A percentile compares a stretch with the other conserved stretches of the same genome.
Evolutionary conservation across 164 flowering plant genomes (phyloP).

Genomic region (Piper longum): DNA sequence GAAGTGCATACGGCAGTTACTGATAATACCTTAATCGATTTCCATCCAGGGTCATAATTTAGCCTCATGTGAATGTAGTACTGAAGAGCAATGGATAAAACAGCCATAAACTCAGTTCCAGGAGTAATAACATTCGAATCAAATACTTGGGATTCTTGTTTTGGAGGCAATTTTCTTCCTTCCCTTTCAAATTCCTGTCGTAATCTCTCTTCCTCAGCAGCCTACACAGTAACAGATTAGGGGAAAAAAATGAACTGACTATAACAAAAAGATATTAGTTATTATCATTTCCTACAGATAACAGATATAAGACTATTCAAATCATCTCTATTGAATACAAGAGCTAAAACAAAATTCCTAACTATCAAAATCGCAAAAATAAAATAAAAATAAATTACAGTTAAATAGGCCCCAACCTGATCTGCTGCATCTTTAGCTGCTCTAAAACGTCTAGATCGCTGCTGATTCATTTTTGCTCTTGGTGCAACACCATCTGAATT

Average conservation of each 20-base stretch:
- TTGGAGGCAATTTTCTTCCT: constrained; percentile 89
- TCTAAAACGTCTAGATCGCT: constrained; percentile 90
- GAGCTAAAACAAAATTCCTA: too few relatives aligned
- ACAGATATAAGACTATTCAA: too few relatives aligned
- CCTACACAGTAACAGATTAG: constrained; percentile 26
- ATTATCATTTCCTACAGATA: too few relatives aligned
- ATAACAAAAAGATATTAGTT: not conserved
- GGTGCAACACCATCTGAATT: constrained; percentile 92
- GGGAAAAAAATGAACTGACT: not conserved
- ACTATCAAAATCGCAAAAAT: too few relatives aligned
- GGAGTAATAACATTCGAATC: constrained; percentile 97
- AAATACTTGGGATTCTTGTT: constrained; percentile 58
- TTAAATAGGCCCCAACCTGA: constrained; percentile 28
- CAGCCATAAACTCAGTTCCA: constrained; percentile 92
- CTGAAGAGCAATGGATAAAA: constrained; percentile 72
- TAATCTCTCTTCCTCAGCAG: constrained; percentile 77
- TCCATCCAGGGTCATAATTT: constrained; percentile 92
- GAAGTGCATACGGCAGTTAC: not conserved
- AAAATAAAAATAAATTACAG: too few relatives aligned
- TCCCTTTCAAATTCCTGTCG: constrained; percentile 81
- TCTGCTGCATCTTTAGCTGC: constrained; percentile 97
- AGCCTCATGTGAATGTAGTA: constrained; percentile 79
- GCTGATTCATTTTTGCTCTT: constrained; percentile 98
- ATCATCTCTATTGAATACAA: too few relatives aligned
- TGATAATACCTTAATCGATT: constrained; percentile 54